A percentile compares a stretch with the other conserved stretches of the same genome.
Evolutionary conservation across 108 stramenopile genomes (phyloP).

Genomic region (Chaetoceros muelleri): DNA sequence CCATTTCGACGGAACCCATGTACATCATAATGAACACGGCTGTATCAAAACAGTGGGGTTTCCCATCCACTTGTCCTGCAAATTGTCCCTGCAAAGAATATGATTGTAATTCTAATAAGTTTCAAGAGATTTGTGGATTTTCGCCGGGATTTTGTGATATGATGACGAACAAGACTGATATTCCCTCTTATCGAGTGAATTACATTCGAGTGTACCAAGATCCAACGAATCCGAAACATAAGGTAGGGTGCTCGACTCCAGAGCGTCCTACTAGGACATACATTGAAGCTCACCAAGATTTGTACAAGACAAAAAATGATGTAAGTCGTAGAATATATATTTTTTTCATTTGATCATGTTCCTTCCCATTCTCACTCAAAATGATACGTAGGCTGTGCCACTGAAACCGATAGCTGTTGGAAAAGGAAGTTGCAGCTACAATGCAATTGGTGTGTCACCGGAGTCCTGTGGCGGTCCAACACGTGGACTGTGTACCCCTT

Average conservation of each 20-base stretch:
- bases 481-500: conserved; percentile 43
- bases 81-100: conserved; percentile 71
- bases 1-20: conserved; percentile 88
- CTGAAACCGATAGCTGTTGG: conserved; percentile 65
- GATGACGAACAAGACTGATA: conserved; percentile 31
- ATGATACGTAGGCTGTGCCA: conserved; percentile 28
- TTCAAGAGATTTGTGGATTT: conserved; percentile 71
- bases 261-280: conserved; percentile 81
- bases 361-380: conserved; percentile 2
- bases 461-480: conserved; percentile 56
- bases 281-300: conserved; percentile 79
- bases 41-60: conserved; percentile 88
- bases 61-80: conserved; percentile 57
- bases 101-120: conserved; percentile 73
- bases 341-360: background rate
- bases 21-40: conserved; percentile 94
- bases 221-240: conserved; percentile 58
- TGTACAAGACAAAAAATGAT: conserved; percentile 62
- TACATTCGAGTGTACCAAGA: conserved; percentile 88
- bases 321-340: conserved; percentile 8
- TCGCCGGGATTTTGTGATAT: conserved; percentile 84
- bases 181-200: conserved; percentile 72
- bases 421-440: conserved; percentile 43
- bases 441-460: conserved; percentile 10
- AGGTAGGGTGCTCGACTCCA: conserved; percentile 81